Conservation (phyloP, 805 yeast species). For the Debaryomyces prosopidis region DNA sequence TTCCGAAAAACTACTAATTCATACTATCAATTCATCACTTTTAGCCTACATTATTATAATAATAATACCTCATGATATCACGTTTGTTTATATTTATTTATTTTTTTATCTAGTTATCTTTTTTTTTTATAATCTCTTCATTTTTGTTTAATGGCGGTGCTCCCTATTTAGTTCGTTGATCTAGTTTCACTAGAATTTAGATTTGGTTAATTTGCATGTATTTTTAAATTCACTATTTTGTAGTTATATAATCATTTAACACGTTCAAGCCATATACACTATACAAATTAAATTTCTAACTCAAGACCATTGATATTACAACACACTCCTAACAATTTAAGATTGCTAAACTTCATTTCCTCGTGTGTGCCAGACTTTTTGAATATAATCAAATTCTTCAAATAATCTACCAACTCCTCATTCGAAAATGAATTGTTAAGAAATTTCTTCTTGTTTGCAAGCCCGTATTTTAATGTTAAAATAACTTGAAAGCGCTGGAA, state of each 20-base stretch:
- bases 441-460: neutral
- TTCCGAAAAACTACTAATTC: neutral
- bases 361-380: neutral
- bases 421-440: neutral
- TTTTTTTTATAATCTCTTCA: conserved; percentile 7
- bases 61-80: neutral
- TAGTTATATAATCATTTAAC: too few species aligned
- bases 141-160: neutral
- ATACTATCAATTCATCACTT: neutral
- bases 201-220: neutral
- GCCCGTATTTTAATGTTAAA: neutral
- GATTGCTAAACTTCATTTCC: neutral
- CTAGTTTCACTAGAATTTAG: neutral
- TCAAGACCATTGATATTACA: neutral
- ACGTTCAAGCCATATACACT: neutral
- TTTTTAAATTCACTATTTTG: neutral
- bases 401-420: neutral
- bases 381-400: neutral
- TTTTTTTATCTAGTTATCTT: neutral
- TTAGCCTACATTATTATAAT: neutral
- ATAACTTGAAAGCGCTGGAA: neutral
- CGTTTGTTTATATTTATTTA: neutral
- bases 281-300: neutral
- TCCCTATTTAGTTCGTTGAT: neutral
- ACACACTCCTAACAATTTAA: neutral